These are phyloP conservation scores for Pestalotiopsis sp. DNA, from an alignment of 2,329 filamentous ascomycete genomes.

Conservation along the genomic window DNA sequence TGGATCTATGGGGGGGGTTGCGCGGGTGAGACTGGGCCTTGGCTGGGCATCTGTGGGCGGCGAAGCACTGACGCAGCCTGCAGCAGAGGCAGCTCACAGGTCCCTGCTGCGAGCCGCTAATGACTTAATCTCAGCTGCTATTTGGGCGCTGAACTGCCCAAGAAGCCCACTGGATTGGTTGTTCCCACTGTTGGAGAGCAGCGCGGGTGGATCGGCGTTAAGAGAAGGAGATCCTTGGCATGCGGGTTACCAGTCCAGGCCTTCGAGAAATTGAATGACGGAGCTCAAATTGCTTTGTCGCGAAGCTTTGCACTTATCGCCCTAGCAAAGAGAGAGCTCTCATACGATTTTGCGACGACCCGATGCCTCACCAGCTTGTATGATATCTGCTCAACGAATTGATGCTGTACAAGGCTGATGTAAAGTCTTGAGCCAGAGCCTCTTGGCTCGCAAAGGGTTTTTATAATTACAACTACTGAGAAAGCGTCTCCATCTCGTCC, in stretches of 20 bases:
- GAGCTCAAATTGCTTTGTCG: not conserved
- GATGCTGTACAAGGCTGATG: conserved; percentile 21
- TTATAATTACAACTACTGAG: not conserved
- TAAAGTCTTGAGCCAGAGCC: conserved; percentile 29
- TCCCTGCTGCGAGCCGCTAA: conserved; percentile 2
- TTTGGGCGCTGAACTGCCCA: not conserved
- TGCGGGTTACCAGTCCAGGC: not conserved
- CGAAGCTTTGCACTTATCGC: not conserved
- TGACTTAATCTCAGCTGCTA: not conserved
- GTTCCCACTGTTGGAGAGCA: not conserved
- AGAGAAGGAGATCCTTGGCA: not conserved
- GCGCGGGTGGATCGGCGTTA: not conserved
- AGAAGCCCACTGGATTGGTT: not conserved
- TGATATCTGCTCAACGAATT: not conserved
- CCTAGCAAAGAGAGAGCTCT: not conserved
- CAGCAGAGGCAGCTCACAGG: not conserved
- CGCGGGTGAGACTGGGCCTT: conserved; percentile 7
- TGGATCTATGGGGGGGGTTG: conserved; percentile 3
- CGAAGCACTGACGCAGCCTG: conserved; percentile 11
- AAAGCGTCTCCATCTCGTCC: not conserved
- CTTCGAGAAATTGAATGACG: conserved; percentile 8
- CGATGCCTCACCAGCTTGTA: not conserved
- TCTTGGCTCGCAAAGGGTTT: conserved; percentile 27
- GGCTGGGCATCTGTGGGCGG: not conserved
- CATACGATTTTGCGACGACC: not conserved